Evolutionary conservation across 2,329 filamentous ascomycete genomes (phyloP).

Genomic region (Aspergillus pseudotamarii): DNA sequence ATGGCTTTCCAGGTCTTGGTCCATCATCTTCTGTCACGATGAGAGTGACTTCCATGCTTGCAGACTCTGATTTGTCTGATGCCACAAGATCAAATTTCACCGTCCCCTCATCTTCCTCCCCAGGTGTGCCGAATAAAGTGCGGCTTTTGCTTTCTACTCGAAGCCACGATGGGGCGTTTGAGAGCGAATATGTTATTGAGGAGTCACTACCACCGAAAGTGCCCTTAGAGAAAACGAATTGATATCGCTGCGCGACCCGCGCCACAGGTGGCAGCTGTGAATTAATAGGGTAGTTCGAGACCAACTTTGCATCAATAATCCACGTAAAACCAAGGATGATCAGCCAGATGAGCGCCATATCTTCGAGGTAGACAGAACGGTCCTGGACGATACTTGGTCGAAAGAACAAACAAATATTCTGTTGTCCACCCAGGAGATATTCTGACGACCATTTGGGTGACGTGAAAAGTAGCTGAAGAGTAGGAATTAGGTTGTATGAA

Average conservation of each 20-base stretch:
- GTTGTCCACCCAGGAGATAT: slow-evolving; percentile 8
- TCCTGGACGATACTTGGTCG: slow-evolving; percentile 16
- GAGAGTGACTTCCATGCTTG: slow-evolving; percentile 67
- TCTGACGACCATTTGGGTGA: slow-evolving; percentile 4
- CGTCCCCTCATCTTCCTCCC: slow-evolving; percentile 58
- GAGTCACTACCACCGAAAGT: slow-evolving; percentile 68
- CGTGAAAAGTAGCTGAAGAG: slow-evolving; percentile 10
- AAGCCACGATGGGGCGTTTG: slow-evolving; percentile 71
- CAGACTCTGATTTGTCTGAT: slow-evolving; percentile 65
- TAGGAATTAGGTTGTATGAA: slow-evolving; percentile 17
- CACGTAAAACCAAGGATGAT: slow-evolving; percentile 30
- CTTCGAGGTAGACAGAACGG: slow-evolving; percentile 16
- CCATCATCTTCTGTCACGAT: slow-evolving; percentile 62
- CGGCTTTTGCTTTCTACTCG: slow-evolving; percentile 67
- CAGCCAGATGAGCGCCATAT: slow-evolving; percentile 32
- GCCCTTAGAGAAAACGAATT: slow-evolving; percentile 50
- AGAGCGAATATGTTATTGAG: slow-evolving; percentile 67
- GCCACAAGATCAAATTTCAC: slow-evolving; percentile 69
- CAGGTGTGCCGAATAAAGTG: slow-evolving; percentile 72
- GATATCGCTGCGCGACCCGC: slow-evolving; percentile 60
- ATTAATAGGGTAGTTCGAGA: slow-evolving; percentile 72
- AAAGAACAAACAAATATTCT: slow-evolving; percentile 21
- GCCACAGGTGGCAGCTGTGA: slow-evolving; percentile 82
- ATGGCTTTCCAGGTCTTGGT: slow-evolving; percentile 36
- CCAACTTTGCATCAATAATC: slow-evolving; percentile 39